Conservation (phyloP, 768 basidiomycete species). For the Hortiboletus flavorubellus region DNA sequence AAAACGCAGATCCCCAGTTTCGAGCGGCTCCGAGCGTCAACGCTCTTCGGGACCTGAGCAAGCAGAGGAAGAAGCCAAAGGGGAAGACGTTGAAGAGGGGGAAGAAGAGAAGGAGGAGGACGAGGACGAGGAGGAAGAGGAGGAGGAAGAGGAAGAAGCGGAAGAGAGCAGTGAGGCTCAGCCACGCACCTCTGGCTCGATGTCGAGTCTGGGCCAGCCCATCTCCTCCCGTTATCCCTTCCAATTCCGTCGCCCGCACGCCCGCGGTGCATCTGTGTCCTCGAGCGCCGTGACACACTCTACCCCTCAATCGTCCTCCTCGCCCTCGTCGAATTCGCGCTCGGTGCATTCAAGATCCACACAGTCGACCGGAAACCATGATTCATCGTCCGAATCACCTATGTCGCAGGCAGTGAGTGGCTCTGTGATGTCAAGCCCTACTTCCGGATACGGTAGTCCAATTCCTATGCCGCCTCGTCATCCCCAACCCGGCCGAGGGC, state of each 20-base stretch:
- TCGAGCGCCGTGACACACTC: slow-evolving; percentile 41
- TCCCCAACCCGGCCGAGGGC: slow-evolving; percentile 37
- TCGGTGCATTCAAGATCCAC: slow-evolving; percentile 45
- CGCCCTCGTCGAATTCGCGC: slow-evolving; percentile 37
- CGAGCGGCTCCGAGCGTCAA: slow-evolving; percentile 30
- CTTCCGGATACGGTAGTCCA: slow-evolving; percentile 30
- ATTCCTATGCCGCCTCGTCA: slow-evolving; percentile 53
- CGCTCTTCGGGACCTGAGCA: slow-evolving; percentile 28
- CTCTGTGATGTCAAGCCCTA: slow-evolving; percentile 38
- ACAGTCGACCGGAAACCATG: slow-evolving; percentile 61
- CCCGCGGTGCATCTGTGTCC: slow-evolving; percentile 42
- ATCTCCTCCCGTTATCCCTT: slow-evolving; percentile 69
- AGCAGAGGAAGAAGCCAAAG: slow-evolving; percentile 23
- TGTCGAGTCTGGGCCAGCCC: slow-evolving; percentile 83
- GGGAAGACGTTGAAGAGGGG: slow-evolving; percentile 11
- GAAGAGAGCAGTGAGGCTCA: slow-evolving; percentile 50
- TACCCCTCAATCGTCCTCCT: slow-evolving; percentile 35
- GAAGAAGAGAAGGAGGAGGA: slow-evolving; percentile 32
- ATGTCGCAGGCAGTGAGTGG: slow-evolving; percentile 40
- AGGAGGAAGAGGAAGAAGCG: slow-evolving; percentile 28
- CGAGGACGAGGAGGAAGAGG: slow-evolving; percentile 39
- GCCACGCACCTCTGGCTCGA: slow-evolving; percentile 70
- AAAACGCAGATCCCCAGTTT: slow-evolving; percentile 30
- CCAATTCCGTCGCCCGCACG: slow-evolving; percentile 48
- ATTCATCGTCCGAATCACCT: slow-evolving; percentile 56